Evolutionary conservation across 495 filamentous ascomycete genomes (phyloP).

Genomic region (Penicillium subrubescens): DNA sequence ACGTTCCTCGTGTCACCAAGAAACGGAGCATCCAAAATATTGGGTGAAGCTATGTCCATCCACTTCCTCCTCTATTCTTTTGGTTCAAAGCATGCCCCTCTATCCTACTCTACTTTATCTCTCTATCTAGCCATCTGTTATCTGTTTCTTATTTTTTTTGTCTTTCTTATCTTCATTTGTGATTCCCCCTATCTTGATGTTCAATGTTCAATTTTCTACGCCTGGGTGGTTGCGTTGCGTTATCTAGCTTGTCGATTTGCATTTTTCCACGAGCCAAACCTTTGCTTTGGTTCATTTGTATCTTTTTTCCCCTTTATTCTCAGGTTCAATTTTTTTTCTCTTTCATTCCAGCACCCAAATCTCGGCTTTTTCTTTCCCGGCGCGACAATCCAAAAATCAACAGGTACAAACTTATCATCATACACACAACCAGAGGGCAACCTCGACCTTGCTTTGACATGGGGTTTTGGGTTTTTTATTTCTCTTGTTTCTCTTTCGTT

Average conservation of each 20-base stretch:
- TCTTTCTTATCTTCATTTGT: constrained; percentile 8
- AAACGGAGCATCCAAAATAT: constrained; percentile 59
- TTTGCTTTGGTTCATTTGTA: neutral
- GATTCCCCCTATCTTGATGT: constrained; percentile 12
- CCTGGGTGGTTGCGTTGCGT: constrained; percentile 26
- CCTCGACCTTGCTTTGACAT: constrained; percentile 27
- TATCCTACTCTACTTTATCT: neutral
- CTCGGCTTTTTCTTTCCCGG: neutral
- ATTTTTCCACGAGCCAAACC: neutral
- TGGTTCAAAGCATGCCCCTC: neutral
- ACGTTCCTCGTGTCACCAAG: constrained; percentile 41
- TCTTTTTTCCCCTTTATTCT: neutral
- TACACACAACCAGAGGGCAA: constrained; percentile 33
- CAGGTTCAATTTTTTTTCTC: neutral
- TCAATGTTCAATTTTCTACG: neutral
- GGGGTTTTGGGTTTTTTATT: constrained; percentile 13
- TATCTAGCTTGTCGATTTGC: constrained; percentile 14
- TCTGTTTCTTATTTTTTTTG: constrained; percentile 2
- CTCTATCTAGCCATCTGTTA: neutral
- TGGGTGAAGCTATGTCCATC: constrained; percentile 17
- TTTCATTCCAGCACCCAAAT: constrained; percentile 1
- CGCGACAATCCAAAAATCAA: constrained; percentile 12
- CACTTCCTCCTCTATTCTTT: neutral
- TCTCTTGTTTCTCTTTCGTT: neutral
- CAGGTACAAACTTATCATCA: constrained; percentile 9